Evolutionary conservation across 208 protist species (phyloP), one percentile per base, ranked within the genome.

Genomic region (Balamuthia mandrillaris): DNA sequence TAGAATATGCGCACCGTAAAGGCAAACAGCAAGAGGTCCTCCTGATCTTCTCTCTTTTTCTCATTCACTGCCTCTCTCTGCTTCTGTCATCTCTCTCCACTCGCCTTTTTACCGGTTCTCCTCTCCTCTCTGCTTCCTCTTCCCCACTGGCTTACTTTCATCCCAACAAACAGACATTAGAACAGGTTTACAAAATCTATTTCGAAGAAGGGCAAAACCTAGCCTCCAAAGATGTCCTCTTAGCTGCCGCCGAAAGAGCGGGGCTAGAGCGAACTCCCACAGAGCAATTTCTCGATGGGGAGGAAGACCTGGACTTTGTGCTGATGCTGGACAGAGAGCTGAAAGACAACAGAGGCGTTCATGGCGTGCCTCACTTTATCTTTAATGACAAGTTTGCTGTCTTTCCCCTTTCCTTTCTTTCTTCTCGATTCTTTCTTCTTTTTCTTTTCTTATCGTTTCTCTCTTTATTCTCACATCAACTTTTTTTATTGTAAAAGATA

Each of bases 351-450:
- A 37, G 51, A 16, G n/a, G n/a, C n/a, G 51, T 31, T 4, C 41
- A 74, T 41, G 65, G 65, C 65, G 27, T 74, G 9, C 65, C 65
- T 44, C 51, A 31, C 65, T 74, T 74, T 14, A 44, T 74, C 65
- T 74, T 74, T 31, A 74, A 74, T 27, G 65, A 74, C 65, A 77
- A 77, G 66, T 77, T 47, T 31, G 56, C n/a, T 65, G n/a, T n/a
- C n/a, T n/a, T n/a, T n/a, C n/a, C n/a, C n/a, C n/a, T n/a, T n/a
- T n/a, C n/a, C n/a, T n/a, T n/a, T n/a, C n/a, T n/a, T n/a, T n/a
- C n/a, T n/a, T n/a, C n/a, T n/a, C n/a, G n/a, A n/a, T n/a, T n/a
- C n/a, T n/a, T n/a, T n/a, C n/a, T n/a, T n/a, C n/a, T n/a, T n/a
- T n/a, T n/a, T n/a, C n/a, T n/a, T n/a, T n/a, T n/a, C n/a, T n/a